Base-by-base conservation (phyloP, 306 rosid species). In the Biancaea sappan region DNA sequence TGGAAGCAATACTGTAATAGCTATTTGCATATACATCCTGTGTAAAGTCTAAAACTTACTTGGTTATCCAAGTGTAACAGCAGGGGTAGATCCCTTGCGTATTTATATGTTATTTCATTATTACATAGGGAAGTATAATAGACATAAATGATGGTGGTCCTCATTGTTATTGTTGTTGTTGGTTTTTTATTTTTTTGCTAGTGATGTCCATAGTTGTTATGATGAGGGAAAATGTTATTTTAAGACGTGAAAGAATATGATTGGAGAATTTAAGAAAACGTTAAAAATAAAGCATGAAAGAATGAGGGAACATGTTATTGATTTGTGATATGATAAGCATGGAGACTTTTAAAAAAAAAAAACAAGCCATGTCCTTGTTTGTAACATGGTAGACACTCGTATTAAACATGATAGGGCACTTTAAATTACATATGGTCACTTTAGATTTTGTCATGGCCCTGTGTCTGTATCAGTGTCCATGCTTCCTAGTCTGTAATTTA, bases 81-180 rank as follows among this genome's bases (percentile, higher is more conserved):
- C 34, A 6, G 4, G 31, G 32, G 25, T n/a, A n/a, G n/a, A 3
- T 25, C 77, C 50, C 59, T 50, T 31, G 7, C 65, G 38, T 71
- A 64, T 71, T 26, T 52, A 57, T 73, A n/a, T 50, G 71, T 19
- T 71, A 71, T 67, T 75, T 34, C 16, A 4, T 35, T 60, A 46
- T 40, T 57, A 54, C 59, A 47, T 48, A 61, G 7, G 77, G 69
- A 59, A 57, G 18, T 22, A 11, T 31, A 29, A 28, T 48, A 38
- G 24, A 59, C 32, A 0, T 50, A 2, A 59, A 66, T 59, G 35
- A 32, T 21, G 54, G 43, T 25, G 26, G 24, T 71, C 59, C 50
- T 37, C 34, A 44, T 40, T 56, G 34, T 37, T 63, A 10, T 8
- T 64, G n/a, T 40, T 46, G 16, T 43, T 3, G 16, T 41, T 40